phyloP scores from a whole-genome alignment of 257 asterid genomes.

The Fraxinus excelsior region DNA sequence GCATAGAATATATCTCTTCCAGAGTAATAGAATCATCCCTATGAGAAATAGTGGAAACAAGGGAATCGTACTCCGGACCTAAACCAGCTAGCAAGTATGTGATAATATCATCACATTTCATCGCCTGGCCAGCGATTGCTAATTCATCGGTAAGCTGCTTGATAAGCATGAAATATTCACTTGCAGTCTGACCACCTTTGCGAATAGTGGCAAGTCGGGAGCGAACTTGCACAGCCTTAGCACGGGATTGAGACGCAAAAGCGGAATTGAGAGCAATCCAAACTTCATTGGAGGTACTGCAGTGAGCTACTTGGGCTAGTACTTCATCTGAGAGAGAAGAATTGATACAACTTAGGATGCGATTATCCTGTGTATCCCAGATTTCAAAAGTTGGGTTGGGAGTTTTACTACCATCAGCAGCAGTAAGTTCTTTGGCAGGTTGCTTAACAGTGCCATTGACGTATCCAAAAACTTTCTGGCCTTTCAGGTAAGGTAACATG shows the following conservation, averaged over 20 bases:
- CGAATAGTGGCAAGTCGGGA: neutral
- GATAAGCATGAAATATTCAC: neutral
- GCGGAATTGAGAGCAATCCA: neutral
- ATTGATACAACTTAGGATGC: neutral
- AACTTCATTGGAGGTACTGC: neutral
- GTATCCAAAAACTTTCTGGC: no score
- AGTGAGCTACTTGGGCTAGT: neutral
- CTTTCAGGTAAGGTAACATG: no score
- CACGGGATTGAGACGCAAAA: neutral
- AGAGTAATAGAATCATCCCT: neutral
- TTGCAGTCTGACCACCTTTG: neutral
- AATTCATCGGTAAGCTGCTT: neutral
- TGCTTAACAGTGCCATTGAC: no score
- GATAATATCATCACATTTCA: constrained; percentile 1
- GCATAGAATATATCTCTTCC: neutral
- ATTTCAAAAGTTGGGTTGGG: no score
- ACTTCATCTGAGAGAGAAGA: neutral
- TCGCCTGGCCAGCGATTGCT: neutral
- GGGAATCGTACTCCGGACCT: neutral
- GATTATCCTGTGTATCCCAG: neutral
- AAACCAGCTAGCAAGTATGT: neutral
- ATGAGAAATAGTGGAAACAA: neutral
- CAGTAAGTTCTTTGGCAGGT: neutral
- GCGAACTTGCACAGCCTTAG: neutral
- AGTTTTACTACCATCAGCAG: no score